A percentile compares a stretch with the other conserved stretches of the same genome.
These are phyloP conservation scores for Eucalyptus dawsonii DNA, from an alignment of 345 rosid species.

Conservation along the genomic window DNA sequence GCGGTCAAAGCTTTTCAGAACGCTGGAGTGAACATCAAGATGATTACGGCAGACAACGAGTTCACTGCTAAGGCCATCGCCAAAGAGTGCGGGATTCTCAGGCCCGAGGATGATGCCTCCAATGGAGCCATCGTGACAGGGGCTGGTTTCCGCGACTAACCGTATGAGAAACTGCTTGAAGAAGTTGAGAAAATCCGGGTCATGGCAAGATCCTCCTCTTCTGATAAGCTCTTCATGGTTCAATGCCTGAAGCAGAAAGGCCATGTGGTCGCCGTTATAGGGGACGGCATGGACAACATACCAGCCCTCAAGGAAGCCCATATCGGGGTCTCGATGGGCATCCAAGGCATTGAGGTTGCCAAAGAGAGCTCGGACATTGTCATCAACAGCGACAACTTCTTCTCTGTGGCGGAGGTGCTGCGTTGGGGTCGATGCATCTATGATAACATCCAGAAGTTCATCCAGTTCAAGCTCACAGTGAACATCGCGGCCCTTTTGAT, in stretches of 20 bases:
- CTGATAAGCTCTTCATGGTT: constrained; percentile 71
- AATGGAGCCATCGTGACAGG: constrained; percentile 41
- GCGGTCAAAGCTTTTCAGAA: constrained; percentile 53
- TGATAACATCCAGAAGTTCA: too few relatives aligned
- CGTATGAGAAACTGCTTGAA: too few relatives aligned
- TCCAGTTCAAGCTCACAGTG: too few relatives aligned
- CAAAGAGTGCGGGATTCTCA: constrained; percentile 55
- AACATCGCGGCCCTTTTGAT: too few relatives aligned
- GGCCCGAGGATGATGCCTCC: constrained; percentile 5
- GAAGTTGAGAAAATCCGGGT: constrained; percentile 54
- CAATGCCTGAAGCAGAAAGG: constrained; percentile 54
- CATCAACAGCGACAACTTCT: too few relatives aligned
- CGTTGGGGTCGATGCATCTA: too few relatives aligned
- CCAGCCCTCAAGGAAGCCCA: constrained; percentile 67
- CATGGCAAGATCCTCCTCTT: constrained; percentile 72
- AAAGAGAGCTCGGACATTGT: too few relatives aligned
- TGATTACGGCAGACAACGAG: constrained; percentile 57
- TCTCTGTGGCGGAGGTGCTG: too few relatives aligned
- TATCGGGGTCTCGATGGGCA: constrained; percentile 35
- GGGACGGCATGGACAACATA: constrained; percentile 74
- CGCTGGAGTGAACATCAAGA: constrained; percentile 22
- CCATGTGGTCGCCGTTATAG: constrained; percentile 61
- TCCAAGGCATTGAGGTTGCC: too few relatives aligned
- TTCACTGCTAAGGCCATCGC: constrained; percentile 72
- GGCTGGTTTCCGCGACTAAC: constrained; percentile 33